Percentiles rank a stretch among this genome's conserved stretches.
Evolutionary conservation across 441 rosid genomes (phyloP).

Genomic region (Aleurites moluccanus): DNA sequence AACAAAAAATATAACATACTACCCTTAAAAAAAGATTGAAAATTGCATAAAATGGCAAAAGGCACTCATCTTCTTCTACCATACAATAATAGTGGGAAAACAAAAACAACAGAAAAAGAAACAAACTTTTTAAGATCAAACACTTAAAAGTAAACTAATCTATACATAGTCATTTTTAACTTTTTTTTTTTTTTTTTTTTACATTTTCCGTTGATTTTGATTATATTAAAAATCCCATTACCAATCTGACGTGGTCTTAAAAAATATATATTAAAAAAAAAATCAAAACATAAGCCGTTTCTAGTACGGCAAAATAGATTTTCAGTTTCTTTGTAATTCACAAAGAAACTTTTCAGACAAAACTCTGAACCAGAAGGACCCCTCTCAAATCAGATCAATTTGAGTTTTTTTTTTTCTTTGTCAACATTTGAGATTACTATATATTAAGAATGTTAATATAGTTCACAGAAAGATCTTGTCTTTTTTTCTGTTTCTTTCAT

Average conservation of each 20-base stretch:
- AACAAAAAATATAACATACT: too few species aligned
- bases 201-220: conserved; percentile 5
- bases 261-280: not conserved
- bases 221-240: conserved; percentile 6
- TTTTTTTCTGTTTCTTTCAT: not conserved
- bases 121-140: conserved; percentile 4
- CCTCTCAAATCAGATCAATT: not conserved
- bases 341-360: not conserved
- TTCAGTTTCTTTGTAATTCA: conserved; percentile 5
- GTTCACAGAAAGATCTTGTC: too few species aligned
- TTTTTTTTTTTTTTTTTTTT: too few species aligned
- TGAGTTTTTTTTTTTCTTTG: not conserved
- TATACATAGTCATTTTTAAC: not conserved
- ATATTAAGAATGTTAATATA: too few species aligned
- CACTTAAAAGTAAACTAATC: not conserved
- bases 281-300: not conserved
- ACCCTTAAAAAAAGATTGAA: too few species aligned
- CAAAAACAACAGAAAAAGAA: not conserved
- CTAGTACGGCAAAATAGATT: conserved; percentile 6
- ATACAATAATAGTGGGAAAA: not conserved
- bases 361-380: not conserved
- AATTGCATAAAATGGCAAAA: not conserved
- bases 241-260: not conserved
- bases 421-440: too few species aligned
- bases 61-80: not conserved